These are phyloP conservation scores for Metarhizium robertsii DNA, from an alignment of 2,329 filamentous ascomycete genomes.

Conservation along the genomic window DNA sequence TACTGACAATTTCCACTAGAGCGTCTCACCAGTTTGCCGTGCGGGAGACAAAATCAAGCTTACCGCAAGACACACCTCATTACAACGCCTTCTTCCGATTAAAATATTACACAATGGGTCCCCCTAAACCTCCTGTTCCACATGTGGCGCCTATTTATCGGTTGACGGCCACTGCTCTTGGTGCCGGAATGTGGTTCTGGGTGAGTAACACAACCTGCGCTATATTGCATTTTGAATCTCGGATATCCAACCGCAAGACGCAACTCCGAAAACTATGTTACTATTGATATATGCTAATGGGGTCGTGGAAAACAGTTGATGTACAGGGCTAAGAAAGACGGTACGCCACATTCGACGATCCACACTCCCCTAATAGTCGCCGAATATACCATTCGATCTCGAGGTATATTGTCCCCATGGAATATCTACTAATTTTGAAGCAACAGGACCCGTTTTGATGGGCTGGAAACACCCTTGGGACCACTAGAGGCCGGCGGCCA, in stretches of 20 bases:
- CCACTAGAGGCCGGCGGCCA: slow-evolving; percentile 47
- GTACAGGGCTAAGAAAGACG: slow-evolving; percentile 95
- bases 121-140: slow-evolving; percentile 33
- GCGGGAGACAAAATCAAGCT: neutral
- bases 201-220: slow-evolving; percentile 46
- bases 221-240: neutral
- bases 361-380: neutral
- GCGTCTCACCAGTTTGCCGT: neutral
- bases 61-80: neutral
- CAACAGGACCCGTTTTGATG: slow-evolving; percentile 60
- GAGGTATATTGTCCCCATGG: neutral
- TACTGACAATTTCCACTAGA: neutral
- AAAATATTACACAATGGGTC: slow-evolving; percentile 16
- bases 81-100: neutral
- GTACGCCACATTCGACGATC: slow-evolving; percentile 30
- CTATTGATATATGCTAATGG: neutral
- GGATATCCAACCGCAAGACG: neutral
- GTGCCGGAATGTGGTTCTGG: slow-evolving; percentile 99
- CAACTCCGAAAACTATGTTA: neutral
- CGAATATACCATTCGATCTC: neutral
- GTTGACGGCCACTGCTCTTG: slow-evolving; percentile 75
- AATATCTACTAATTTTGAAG: neutral
- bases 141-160: slow-evolving; percentile 60
- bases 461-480: slow-evolving; percentile 98
- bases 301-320: slow-evolving; percentile 59